These are phyloP conservation scores for Dictyostelium firmibasis DNA, from an alignment of 78 protist species.

Conservation along the genomic window DNA sequence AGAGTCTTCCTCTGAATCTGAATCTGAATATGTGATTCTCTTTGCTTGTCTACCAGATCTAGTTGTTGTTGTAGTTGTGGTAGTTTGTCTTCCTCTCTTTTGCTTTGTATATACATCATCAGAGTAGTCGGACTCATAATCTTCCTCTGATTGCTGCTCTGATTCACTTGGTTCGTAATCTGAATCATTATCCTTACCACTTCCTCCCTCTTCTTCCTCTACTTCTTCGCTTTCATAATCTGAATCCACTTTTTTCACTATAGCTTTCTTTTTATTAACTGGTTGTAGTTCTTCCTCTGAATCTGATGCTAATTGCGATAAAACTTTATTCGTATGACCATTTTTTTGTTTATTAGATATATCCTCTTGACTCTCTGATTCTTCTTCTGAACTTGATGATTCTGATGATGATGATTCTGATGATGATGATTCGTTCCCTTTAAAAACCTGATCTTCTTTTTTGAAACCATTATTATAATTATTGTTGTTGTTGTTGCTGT, in stretches of 20 bases:
- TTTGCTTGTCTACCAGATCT: neutral
- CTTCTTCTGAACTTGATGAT: neutral
- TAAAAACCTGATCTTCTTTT: neutral
- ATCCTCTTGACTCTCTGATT: neutral
- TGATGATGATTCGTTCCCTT: neutral
- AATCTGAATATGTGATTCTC: neutral
- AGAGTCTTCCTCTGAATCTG: constrained; percentile 10
- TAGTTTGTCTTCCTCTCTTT: neutral
- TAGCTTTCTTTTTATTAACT: neutral
- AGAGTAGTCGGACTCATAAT: neutral
- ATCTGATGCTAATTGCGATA: neutral
- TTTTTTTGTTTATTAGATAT: neutral
- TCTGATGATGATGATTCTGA: neutral
- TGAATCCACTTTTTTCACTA: neutral
- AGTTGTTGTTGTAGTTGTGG: constrained; percentile 2
- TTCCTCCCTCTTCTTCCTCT: constrained; percentile 2
- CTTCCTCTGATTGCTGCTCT: constrained; percentile 4
- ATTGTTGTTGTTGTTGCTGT: neutral
- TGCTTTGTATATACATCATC: neutral
- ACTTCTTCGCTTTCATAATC: constrained; percentile 7
- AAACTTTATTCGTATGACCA: neutral
- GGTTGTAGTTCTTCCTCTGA: neutral
- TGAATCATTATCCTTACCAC: constrained; percentile 14
- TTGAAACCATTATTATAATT: neutral
- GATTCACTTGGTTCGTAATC: neutral